A percentile compares a stretch with the other conserved stretches of the same genome.
These are phyloP conservation scores for Leccinum griseonigrum DNA, from an alignment of 1,284 basidiomycete genomes.

Conservation along the genomic window DNA sequence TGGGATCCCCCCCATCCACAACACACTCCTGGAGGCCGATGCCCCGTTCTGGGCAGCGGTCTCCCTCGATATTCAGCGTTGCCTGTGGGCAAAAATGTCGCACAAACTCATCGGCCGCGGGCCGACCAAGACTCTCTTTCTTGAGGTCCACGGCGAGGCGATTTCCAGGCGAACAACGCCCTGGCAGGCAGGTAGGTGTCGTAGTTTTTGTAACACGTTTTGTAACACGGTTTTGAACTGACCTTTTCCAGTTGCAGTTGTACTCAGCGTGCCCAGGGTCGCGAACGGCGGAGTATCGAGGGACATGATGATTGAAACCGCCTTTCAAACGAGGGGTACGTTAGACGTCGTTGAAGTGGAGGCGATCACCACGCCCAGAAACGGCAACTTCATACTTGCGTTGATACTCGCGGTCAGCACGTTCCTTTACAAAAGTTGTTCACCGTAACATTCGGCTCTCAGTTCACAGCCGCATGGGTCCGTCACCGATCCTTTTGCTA, in stretches of 20 bases:
- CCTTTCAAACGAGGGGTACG: neutral
- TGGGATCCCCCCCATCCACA: too few relatives aligned
- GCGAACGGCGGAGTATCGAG: neutral
- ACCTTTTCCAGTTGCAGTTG: neutral
- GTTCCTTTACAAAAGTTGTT: neutral
- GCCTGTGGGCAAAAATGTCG: neutral
- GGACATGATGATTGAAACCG: neutral
- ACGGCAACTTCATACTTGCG: neutral
- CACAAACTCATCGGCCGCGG: neutral
- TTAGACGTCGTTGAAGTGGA: neutral
- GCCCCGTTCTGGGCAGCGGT: too few relatives aligned
- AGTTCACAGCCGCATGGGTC: neutral
- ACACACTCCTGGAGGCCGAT: too few relatives aligned
- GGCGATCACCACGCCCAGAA: neutral
- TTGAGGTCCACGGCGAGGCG: neutral
- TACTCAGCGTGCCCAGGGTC: neutral
- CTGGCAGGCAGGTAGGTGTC: neutral
- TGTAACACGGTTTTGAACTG: neutral
- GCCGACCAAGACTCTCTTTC: neutral
- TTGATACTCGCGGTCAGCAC: neutral
- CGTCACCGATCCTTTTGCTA: neutral
- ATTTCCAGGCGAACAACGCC: neutral
- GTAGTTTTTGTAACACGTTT: neutral
- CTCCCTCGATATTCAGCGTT: neutral
- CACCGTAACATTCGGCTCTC: neutral